These are phyloP conservation scores for Penicillium antarcticum DNA, from an alignment of 495 filamentous ascomycete genomes.

Conservation along the genomic window DNA sequence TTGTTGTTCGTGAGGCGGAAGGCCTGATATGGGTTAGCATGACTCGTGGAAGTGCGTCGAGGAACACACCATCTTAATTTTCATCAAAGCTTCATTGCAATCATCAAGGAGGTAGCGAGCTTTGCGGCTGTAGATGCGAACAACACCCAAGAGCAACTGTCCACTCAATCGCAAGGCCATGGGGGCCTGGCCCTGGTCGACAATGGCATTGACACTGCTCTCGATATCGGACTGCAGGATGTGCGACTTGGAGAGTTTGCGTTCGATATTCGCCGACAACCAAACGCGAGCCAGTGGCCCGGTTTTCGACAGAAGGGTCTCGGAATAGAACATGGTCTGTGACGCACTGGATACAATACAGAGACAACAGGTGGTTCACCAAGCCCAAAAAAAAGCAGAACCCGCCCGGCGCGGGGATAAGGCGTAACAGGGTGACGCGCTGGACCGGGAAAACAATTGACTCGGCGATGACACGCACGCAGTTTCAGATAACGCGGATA, in stretches of 20 bases:
- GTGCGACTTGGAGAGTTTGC: conserved; percentile 93
- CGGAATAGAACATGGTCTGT: conserved; percentile 91
- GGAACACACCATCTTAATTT: conserved; percentile 88
- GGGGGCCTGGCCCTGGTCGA: conserved; percentile 87
- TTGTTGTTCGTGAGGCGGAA: conserved; percentile 78
- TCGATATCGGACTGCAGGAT: conserved; percentile 90
- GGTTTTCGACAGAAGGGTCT: conserved; percentile 91
- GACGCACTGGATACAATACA: conserved; percentile 4
- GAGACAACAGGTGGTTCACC: conserved; percentile 7
- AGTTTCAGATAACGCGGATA: neutral
- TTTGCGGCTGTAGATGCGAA: conserved; percentile 95
- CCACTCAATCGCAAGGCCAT: conserved; percentile 93
- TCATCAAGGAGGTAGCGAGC: conserved; percentile 94
- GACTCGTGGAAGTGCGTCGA: neutral
- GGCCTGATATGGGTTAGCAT: conserved; percentile 45
- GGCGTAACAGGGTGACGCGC: conserved; percentile 40
- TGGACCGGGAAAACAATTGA: conserved; percentile 37
- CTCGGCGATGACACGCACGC: conserved; percentile 16
- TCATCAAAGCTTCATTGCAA: conserved; percentile 93
- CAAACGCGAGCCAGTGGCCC: conserved; percentile 96
- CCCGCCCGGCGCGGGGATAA: conserved; percentile 42
- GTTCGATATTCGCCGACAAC: conserved; percentile 96
- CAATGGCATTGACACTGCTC: conserved; percentile 90
- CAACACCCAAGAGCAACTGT: conserved; percentile 90
- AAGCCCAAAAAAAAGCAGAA: conserved; percentile 15